phyloP scores from a whole-genome alignment of 139 green algal species.

The Chlorella ohadii region DNA sequence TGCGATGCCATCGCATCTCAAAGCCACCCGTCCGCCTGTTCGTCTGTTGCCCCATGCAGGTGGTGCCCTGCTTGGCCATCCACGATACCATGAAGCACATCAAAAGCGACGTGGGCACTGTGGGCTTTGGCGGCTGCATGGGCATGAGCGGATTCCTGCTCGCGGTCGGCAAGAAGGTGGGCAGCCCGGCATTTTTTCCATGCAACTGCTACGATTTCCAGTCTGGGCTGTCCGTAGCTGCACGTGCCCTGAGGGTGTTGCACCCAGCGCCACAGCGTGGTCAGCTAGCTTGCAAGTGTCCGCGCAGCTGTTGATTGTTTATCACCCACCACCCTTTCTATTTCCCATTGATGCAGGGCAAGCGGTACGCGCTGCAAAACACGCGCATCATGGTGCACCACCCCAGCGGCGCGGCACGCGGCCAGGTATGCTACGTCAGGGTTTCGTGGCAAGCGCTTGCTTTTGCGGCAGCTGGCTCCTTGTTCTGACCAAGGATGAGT shows the following conservation, averaged over 20 bases:
- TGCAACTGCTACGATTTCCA: too few species aligned
- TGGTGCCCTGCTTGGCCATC: constrained; percentile 93
- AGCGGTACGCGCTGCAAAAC: constrained; percentile 90
- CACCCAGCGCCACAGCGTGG: too few species aligned
- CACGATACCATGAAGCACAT: constrained; percentile 98
- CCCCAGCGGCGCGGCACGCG: constrained; percentile 89
- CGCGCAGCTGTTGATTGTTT: too few species aligned
- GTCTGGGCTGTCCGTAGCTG: too few species aligned
- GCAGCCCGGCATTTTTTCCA: background rate
- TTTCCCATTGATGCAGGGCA: constrained; percentile 67
- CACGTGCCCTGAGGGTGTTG: too few species aligned
- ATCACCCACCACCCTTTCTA: too few species aligned
- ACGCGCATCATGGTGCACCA: constrained; percentile 98
- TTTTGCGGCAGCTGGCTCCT: too few species aligned
- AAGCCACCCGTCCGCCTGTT: too few species aligned
- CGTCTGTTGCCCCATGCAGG: constrained; percentile 49
- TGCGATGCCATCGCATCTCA: too few species aligned
- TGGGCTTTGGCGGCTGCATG: constrained; percentile 95
- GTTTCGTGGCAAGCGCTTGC: too few species aligned
- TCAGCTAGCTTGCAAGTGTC: too few species aligned
- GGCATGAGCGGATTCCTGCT: constrained; percentile 98
- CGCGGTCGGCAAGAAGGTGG: constrained; percentile 90
- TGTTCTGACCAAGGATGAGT: too few species aligned
- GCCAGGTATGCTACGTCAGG: constrained; percentile 75
- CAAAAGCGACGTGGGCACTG: constrained; percentile 88